phyloP scores from a whole-genome alignment of 148 eudicot genomes.

The Salicornia ramosissima region DNA sequence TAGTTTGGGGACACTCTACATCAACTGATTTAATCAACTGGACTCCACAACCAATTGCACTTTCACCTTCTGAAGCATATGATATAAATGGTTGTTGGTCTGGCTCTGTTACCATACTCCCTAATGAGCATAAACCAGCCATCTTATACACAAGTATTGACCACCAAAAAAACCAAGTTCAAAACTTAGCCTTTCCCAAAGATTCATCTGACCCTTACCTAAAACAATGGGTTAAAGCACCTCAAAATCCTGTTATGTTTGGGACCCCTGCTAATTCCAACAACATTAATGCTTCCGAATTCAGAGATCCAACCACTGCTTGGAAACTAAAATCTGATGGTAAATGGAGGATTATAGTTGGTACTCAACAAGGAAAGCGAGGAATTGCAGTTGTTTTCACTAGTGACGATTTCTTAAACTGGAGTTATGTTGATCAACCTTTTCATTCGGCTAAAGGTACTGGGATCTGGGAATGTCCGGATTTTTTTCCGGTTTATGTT shows the following conservation, averaged over 20 bases:
- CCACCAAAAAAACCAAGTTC: constrained; percentile 25
- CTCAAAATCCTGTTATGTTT: constrained; percentile 35
- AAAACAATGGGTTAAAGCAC: constrained; percentile 43
- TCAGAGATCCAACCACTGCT: constrained; percentile 45
- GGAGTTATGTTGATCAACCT: constrained; percentile 19
- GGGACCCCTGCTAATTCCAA: constrained; percentile 11
- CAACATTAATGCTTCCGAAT: constrained; percentile 9
- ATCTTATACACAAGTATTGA: constrained; percentile 42
- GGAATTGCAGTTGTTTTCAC: constrained; percentile 27
- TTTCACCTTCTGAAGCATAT: constrained; percentile 32
- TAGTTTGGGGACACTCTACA: constrained; percentile 58
- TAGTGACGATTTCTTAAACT: constrained; percentile 31
- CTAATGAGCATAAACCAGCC: constrained; percentile 32
- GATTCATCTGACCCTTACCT: constrained; percentile 47
- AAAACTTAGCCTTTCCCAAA: constrained; percentile 48
- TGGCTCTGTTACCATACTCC: constrained; percentile 49
- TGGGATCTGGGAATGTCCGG: constrained; percentile 41
- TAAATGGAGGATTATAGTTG: constrained; percentile 23
- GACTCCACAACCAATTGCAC: constrained; percentile 40
- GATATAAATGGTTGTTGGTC: constrained; percentile 56
- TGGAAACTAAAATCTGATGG: constrained; percentile 37
- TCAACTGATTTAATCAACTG: constrained; percentile 55
- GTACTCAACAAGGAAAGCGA: background rate
- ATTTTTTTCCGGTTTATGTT: constrained; percentile 35
- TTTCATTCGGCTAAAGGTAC: constrained; percentile 20